phyloP scores from a whole-genome alignment of 192 early-diverging fungal genomes.

The Gryganskiella cystojenkinii region DNA sequence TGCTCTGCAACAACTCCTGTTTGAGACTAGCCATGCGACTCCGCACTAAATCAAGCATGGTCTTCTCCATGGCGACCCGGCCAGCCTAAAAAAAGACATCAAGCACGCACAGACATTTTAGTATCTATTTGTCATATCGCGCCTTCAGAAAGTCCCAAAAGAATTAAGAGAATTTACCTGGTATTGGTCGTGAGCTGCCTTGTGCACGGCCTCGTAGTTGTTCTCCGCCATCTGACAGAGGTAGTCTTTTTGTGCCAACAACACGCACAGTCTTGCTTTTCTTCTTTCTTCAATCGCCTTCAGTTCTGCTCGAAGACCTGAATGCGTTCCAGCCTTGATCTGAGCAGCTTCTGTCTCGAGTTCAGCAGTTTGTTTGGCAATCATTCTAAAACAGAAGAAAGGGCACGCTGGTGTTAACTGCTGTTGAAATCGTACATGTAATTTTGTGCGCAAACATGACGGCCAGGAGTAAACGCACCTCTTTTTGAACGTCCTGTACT shows the following conservation, averaged over 20 bases:
- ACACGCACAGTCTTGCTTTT: conserved; percentile 8
- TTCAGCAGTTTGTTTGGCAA: conserved; percentile 8
- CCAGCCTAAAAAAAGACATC: conserved; percentile 29
- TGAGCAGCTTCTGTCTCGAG: conserved; percentile 36
- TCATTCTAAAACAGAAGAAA: conserved; percentile 13
- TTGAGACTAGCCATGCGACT: conserved; percentile 37
- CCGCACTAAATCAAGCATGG: conserved; percentile 34
- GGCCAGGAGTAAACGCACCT: conserved; percentile 1
- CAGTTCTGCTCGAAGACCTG: conserved; percentile 32
- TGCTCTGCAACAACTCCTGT: conserved; percentile 28
- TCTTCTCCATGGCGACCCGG: conserved; percentile 10
- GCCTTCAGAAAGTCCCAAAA: neutral
- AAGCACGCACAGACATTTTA: too few relatives aligned
- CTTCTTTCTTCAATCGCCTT: conserved; percentile 42
- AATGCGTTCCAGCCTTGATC: conserved; percentile 44
- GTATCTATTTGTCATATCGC: too few relatives aligned
- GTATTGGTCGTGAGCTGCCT: conserved; percentile 40
- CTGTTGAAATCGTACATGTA: too few relatives aligned
- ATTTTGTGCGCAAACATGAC: too few relatives aligned
- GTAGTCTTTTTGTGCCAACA: conserved; percentile 20
- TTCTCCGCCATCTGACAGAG: conserved; percentile 15
- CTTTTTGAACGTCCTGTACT: conserved; percentile 25
- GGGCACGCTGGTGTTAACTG: too few relatives aligned
- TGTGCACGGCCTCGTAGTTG: conserved; percentile 33
- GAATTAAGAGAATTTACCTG: neutral